phyloP scores from a whole-genome alignment of 2,329 filamentous ascomycete species.

The Talaromyces sp. region DNA sequence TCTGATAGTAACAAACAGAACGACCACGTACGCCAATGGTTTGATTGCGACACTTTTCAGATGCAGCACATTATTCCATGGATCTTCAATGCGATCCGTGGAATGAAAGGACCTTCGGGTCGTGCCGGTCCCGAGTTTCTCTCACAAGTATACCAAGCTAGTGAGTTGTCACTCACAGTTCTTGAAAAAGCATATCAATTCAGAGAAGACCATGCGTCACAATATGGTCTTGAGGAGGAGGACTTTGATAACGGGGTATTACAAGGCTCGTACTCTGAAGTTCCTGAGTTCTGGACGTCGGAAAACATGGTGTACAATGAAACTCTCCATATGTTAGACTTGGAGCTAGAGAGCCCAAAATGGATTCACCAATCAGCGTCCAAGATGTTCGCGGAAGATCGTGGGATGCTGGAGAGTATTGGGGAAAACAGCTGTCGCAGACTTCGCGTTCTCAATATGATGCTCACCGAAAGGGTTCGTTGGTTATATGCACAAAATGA shows the following conservation, averaged over 20 bases:
- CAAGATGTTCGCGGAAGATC: slow-evolving; percentile 30
- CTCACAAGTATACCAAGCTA: slow-evolving; percentile 60
- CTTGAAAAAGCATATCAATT: slow-evolving; percentile 64
- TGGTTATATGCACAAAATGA: slow-evolving; percentile 54
- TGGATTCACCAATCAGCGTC: slow-evolving; percentile 32
- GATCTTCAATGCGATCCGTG: slow-evolving; percentile 71
- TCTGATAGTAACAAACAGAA: slow-evolving; percentile 60
- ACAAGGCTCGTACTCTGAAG: slow-evolving; percentile 57
- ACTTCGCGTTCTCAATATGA: slow-evolving; percentile 54
- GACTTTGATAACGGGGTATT: slow-evolving; percentile 62
- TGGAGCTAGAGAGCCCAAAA: slow-evolving; percentile 38
- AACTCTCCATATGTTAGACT: slow-evolving; percentile 35
- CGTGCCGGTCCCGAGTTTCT: slow-evolving; percentile 46
- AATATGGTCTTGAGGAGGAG: slow-evolving; percentile 69
- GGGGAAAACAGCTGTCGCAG: slow-evolving; percentile 50
- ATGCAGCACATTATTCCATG: slow-evolving; percentile 73
- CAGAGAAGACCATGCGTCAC: slow-evolving; percentile 60
- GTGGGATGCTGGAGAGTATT: slow-evolving; percentile 41
- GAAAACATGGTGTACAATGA: slow-evolving; percentile 39
- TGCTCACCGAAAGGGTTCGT: slow-evolving; percentile 54
- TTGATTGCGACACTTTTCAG: slow-evolving; percentile 67
- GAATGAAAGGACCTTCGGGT: slow-evolving; percentile 59
- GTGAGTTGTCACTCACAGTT: slow-evolving; percentile 64
- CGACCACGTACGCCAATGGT: slow-evolving; percentile 80
- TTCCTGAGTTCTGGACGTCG: slow-evolving; percentile 85